A percentile compares a stretch with the other conserved stretches of the same genome.
These are phyloP conservation scores for Colletotrichum sp. DNA, from an alignment of 2,329 filamentous ascomycete species.

Conservation along the genomic window DNA sequence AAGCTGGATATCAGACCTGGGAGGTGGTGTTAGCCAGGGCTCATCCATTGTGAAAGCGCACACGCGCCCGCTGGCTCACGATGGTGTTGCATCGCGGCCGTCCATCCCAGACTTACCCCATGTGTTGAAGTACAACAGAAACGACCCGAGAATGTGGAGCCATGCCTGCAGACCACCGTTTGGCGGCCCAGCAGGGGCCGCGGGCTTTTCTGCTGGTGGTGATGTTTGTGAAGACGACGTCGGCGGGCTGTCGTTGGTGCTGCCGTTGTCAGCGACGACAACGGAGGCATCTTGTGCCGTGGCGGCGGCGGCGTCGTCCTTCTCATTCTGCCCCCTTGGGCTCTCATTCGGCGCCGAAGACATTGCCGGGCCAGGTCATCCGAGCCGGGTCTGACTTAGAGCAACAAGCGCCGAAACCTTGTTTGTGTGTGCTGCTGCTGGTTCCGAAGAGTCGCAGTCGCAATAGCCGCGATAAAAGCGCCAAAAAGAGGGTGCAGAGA, in stretches of 20 bases:
- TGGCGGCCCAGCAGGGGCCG: neutral
- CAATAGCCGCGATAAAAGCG: neutral
- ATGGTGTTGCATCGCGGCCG: neutral
- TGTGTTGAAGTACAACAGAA: slow-evolving; percentile 55
- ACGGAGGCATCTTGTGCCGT: neutral
- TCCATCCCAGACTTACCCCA: slow-evolving; percentile 1
- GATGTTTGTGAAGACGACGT: slow-evolving; percentile 3
- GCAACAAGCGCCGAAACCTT: neutral
- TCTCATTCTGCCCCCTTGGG: neutral
- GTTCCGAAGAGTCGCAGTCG: neutral
- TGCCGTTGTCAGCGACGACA: neutral
- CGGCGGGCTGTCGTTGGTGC: neutral
- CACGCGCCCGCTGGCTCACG: neutral
- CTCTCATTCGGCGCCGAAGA: neutral
- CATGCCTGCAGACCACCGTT: slow-evolving; percentile 45
- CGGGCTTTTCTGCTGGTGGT: neutral
- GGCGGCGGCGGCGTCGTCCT: neutral
- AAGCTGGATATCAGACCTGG: slow-evolving; percentile 46
- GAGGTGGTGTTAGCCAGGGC: neutral
- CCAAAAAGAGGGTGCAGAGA: neutral
- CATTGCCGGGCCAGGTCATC: neutral
- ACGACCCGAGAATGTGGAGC: slow-evolving; percentile 51
- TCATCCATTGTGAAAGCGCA: neutral
- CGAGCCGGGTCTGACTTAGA: neutral
- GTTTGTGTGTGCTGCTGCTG: too few species aligned